Evolutionary conservation across 176 grass and related monocot species (phyloP).

Genomic region (Carex cristatella): DNA sequence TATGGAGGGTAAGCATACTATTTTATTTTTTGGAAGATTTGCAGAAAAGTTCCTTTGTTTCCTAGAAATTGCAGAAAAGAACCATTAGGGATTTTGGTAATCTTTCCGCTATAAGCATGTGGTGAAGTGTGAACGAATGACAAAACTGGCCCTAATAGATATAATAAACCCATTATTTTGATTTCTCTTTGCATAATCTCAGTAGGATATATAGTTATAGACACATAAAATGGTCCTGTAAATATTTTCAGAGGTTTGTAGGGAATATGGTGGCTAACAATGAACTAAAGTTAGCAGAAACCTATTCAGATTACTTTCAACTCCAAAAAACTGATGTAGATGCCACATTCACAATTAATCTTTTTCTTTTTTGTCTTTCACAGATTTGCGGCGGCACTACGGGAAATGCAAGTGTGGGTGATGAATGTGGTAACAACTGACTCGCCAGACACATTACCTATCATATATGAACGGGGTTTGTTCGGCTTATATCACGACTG

Average conservation of each 20-base stretch:
- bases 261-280: neutral
- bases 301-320: neutral
- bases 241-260: neutral
- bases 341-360: neutral
- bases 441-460: slow-evolving; percentile 68
- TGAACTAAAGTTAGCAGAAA: neutral
- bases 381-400: slow-evolving; percentile 78
- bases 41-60: neutral
- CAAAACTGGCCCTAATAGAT: neutral
- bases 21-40: neutral
- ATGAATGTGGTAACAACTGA: slow-evolving; percentile 76
- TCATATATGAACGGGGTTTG: slow-evolving; percentile 73
- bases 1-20: slow-evolving; percentile 69
- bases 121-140: neutral
- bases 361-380: slow-evolving; percentile 13
- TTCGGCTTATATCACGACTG: slow-evolving; percentile 82
- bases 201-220: neutral
- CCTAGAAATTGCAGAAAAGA: neutral
- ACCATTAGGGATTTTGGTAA: neutral
- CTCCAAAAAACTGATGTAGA: neutral
- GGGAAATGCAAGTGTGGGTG: slow-evolving; percentile 71
- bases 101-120: neutral
- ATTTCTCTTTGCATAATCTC: neutral
- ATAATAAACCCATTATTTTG: neutral
- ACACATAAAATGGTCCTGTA: neutral